A percentile compares a stretch with the other conserved stretches of the same genome.
Evolutionary conservation across 192 early-diverging fungal species (phyloP).

Genomic region (Rhizoclosmatium sp.): DNA sequence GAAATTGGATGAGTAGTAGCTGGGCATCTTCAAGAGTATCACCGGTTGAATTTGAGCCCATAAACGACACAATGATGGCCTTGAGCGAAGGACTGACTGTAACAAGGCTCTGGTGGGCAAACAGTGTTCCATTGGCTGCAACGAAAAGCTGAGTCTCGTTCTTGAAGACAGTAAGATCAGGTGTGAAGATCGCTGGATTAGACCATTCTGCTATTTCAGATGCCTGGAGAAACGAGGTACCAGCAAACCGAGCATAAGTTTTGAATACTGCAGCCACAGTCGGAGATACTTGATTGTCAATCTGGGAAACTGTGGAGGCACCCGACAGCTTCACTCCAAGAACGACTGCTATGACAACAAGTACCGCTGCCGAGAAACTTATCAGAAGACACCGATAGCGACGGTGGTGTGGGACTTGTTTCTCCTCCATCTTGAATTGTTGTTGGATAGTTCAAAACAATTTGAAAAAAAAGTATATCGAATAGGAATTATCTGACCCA

Average conservation of each 20-base stretch:
- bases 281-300: no score
- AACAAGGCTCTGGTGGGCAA: not conserved
- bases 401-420: no score
- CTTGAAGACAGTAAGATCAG: not conserved
- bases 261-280: not conserved
- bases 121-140: not conserved
- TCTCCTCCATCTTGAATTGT: no score
- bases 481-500: no score
- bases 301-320: no score
- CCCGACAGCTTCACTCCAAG: no score
- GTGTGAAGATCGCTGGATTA: not conserved
- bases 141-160: not conserved
- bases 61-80: constrained; percentile 42
- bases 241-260: not conserved
- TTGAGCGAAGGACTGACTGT: constrained; percentile 30
- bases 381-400: no score
- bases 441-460: no score
- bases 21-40: constrained; percentile 20
- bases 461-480: no score
- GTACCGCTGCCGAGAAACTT: no score
- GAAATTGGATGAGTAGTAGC: not conserved
- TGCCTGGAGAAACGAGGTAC: not conserved
- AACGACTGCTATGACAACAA: no score
- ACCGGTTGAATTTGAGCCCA: constrained; percentile 31
- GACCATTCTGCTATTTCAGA: no score